Conservation (phyloP, 163 green algal species). For the Botryococcus braunii region DNA sequence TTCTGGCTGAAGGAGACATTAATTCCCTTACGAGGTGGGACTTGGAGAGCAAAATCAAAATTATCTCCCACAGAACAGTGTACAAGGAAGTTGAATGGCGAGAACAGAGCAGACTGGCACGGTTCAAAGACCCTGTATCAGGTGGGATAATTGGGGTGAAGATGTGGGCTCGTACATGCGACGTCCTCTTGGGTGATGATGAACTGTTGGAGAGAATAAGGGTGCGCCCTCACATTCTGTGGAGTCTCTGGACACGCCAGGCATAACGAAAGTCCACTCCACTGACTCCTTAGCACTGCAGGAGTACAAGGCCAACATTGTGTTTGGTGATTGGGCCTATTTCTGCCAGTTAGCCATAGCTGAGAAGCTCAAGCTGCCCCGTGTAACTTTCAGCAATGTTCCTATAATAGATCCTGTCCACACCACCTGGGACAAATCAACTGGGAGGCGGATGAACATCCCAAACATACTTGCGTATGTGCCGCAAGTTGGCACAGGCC, state of each 20-base stretch:
- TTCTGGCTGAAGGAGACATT: neutral
- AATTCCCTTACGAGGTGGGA: neutral
- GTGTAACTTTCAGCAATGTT: slow-evolving; percentile 1
- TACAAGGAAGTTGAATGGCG: slow-evolving; percentile 4
- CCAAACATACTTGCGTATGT: slow-evolving; percentile 5
- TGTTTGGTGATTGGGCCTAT: slow-evolving; percentile 8
- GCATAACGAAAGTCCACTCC: too few relatives aligned
- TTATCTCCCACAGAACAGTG: neutral
- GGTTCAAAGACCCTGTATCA: slow-evolving; percentile 2
- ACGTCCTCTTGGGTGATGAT: slow-evolving; percentile 1
- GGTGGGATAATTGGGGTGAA: neutral
- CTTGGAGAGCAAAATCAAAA: neutral
- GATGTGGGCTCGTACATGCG: slow-evolving; percentile 4
- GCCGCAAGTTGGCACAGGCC: neutral
- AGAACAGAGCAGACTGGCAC: neutral
- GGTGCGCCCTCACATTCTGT: too few relatives aligned
- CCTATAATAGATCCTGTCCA: slow-evolving; percentile 4
- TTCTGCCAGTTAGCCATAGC: slow-evolving; percentile 1
- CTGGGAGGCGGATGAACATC: neutral
- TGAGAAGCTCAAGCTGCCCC: slow-evolving; percentile 2
- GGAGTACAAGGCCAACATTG: slow-evolving; percentile 1
- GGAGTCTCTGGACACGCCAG: too few relatives aligned
- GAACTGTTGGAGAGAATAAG: neutral
- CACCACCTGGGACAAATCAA: slow-evolving; percentile 3
- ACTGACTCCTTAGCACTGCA: too few relatives aligned